Base-by-base conservation (phyloP, 2,329 filamentous ascomycete species). In the Zymoseptoria passerinii region DNA sequence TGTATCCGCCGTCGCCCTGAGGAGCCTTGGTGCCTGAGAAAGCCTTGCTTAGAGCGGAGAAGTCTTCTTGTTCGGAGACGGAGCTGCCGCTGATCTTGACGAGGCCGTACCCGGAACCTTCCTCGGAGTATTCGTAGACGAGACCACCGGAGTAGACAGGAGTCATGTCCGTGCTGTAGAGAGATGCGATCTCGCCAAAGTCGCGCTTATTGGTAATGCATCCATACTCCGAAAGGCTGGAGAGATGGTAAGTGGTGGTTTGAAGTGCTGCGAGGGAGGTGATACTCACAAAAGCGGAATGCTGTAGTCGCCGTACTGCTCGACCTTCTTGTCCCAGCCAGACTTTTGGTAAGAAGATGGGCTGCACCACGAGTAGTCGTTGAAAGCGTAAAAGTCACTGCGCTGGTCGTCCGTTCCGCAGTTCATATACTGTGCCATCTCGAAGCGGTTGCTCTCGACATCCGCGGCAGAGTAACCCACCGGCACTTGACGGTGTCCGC, bases 351-450 rank as follows among this genome's bases (percentile, higher is more conserved):
- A 92, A 66, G 83, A 80, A 52, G 85, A 86, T 63, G 86, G 81
- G 68, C 83, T 86, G 75, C 89, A 92, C 87, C 87, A 92, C 2
- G 89, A 92, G 77, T 92, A 92, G 76, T 92, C 89, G 77, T 94
- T 94, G 77, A 92, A 91, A 61, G 87, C 88, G 70, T 91, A 92
- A 78, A 92, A 92, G 75, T 96, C 91, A 67, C 86, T 89, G 66
- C 92, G 87, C 77, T 87, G 84, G 64, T 92, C 87, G 53, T 92
- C 89, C 56, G 83, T 78, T 61, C 92, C 92, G 72, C 92, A 96
- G 83, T 96, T 96, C 85, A 96, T 90, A 81, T 95, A 96, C 56
- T 86, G 71, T 52, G 92, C 91, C 73, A 90, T 90, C 77, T 96
- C 84, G 77, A 88, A 84, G 68, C 91, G 89, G 80, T 95, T 96